Evolutionary conservation across 1,284 basidiomycete genomes (phyloP).

Genomic region (Apiotrichum porosum): DNA sequence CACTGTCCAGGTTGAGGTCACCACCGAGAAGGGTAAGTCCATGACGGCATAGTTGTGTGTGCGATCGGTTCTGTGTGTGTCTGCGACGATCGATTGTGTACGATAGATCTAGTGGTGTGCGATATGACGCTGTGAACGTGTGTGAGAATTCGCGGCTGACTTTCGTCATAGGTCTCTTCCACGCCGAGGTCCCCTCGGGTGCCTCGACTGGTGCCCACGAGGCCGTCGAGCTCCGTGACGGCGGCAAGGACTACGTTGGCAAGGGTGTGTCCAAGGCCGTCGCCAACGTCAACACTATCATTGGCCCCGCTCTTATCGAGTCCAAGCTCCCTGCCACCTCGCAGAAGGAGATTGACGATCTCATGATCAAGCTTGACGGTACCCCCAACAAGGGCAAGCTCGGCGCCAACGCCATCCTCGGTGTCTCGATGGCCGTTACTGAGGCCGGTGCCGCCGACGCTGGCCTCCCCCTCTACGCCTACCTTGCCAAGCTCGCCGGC

Average conservation of each 20-base stretch:
- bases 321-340: constrained; percentile 78
- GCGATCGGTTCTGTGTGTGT: too few species aligned
- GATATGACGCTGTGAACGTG: too few species aligned
- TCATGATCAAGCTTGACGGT: constrained; percentile 97
- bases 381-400: constrained; percentile 99
- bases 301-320: constrained; percentile 86
- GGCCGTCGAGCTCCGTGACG: constrained; percentile 97
- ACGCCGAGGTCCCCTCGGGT: constrained; percentile 93
- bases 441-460: constrained; percentile 93
- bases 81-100: too few species aligned
- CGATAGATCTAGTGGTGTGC: too few species aligned
- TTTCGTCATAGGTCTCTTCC: constrained; percentile 71
- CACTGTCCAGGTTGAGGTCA: constrained; percentile 90
- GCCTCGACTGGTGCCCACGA: constrained; percentile 98
- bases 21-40: constrained; percentile 73
- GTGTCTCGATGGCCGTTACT: constrained; percentile 93
- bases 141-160: too few species aligned
- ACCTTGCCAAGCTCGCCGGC: constrained; percentile 92
- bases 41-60: too few species aligned
- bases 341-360: constrained; percentile 96
- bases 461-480: constrained; percentile 91
- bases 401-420: constrained; percentile 98
- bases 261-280: constrained; percentile 98
- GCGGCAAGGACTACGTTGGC: constrained; percentile 91
- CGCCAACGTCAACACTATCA: constrained; percentile 85